These are phyloP conservation scores for Lathyrus oleraceus DNA, from an alignment of 306 rosid genomes.

Conservation along the genomic window DNA sequence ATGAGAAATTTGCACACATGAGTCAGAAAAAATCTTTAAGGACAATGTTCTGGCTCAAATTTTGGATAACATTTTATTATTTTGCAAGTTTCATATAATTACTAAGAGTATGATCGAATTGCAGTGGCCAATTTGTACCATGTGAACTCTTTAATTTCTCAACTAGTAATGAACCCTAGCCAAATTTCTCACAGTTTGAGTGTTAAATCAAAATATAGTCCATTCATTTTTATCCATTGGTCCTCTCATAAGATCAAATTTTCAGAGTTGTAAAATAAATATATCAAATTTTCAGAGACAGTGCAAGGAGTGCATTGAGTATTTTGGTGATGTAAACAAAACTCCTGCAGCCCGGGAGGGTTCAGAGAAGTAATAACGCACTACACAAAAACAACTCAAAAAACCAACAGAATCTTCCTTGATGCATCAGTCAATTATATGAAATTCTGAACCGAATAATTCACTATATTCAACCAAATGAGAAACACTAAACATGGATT, in stretches of 20 bases:
- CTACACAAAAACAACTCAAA: neutral
- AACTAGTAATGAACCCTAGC: too few species aligned
- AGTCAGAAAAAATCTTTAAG: too few species aligned
- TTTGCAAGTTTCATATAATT: too few species aligned
- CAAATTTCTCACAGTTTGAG: too few species aligned
- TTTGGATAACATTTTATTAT: too few species aligned
- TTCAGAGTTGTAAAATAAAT: neutral
- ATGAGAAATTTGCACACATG: too few species aligned
- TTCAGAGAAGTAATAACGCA: neutral
- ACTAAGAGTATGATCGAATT: too few species aligned
- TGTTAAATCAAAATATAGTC: too few species aligned
- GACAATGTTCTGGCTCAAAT: too few species aligned
- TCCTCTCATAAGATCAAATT: neutral
- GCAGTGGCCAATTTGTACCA: too few species aligned
- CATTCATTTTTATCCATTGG: neutral
- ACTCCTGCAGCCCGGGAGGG: neutral
- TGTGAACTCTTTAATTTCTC: too few species aligned
- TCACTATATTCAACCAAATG: neutral
- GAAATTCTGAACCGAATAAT: neutral
- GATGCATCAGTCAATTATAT: neutral
- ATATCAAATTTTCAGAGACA: neutral
- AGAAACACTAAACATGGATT: slow-evolving; percentile 10
- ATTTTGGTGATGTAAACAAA: neutral
- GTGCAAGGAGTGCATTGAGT: neutral
- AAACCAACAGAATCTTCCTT: neutral